Conservation (phyloP, 179 eudicot genomes). For the Gypsophila paniculata region DNA sequence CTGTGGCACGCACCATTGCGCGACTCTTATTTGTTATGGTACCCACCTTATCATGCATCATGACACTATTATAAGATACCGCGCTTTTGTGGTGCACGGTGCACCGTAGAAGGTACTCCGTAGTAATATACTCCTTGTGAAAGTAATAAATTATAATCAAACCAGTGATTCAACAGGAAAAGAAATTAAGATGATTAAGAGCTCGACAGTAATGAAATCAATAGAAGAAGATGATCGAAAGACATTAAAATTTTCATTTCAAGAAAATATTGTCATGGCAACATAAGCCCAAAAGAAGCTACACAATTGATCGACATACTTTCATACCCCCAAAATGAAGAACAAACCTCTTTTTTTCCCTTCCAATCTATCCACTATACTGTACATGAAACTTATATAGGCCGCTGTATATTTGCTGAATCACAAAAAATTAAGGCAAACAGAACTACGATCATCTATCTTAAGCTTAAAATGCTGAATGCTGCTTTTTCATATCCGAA, state of each 20-base stretch:
- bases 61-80: no score
- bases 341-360: background rate
- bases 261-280: background rate
- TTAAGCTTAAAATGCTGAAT: conserved; percentile 3
- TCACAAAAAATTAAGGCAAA: background rate
- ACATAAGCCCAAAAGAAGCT: conserved; percentile 3
- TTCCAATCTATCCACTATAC: conserved; percentile 12
- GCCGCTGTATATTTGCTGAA: background rate
- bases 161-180: no score
- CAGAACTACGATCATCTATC: background rate
- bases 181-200: no score
- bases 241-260: background rate
- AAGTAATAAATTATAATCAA: no score
- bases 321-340: conserved; percentile 17
- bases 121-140: no score
- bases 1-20: no score
- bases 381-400: conserved; percentile 21
- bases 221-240: no score
- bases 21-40: no score
- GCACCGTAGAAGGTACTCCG: no score
- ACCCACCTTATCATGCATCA: no score
- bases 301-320: conserved; percentile 20
- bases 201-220: no score
- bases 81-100: no score
- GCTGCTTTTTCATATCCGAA: background rate